Evolutionary conservation across 2,329 filamentous ascomycete species (phyloP).

Genomic region (Bertia moriformis): DNA sequence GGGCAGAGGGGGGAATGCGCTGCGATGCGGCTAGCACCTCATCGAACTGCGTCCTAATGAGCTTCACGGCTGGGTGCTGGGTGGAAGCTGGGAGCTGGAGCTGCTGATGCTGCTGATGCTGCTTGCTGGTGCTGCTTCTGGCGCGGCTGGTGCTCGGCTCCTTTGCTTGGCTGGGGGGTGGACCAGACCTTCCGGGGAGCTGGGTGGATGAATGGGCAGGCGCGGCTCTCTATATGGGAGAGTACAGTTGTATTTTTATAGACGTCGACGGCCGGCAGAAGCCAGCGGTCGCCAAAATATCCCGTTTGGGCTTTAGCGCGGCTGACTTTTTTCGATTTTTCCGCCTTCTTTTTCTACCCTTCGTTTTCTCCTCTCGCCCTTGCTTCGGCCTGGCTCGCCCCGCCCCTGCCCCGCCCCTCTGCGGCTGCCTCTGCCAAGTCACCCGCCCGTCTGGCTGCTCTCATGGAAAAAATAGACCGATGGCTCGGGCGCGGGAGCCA

Average conservation of each 20-base stretch:
- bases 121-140: neutral
- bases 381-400: too few relatives aligned
- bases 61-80: too few relatives aligned
- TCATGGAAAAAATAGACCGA: too few relatives aligned
- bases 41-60: too few relatives aligned
- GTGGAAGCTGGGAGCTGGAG: neutral
- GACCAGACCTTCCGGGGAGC: neutral
- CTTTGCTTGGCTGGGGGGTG: neutral
- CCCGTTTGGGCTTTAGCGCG: conserved; percentile 7
- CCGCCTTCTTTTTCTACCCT: neutral
- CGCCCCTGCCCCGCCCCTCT: too few relatives aligned
- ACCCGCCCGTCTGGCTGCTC: too few relatives aligned
- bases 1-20: neutral
- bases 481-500: too few relatives aligned
- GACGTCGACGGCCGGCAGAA: conserved; percentile 6
- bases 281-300: conserved; percentile 3
- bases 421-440: too few relatives aligned
- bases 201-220: conserved; percentile 6
- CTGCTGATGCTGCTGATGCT: neutral
- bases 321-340: conserved; percentile 3
- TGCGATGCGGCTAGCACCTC: neutral
- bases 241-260: conserved; percentile 15
- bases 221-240: conserved; percentile 11
- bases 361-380: too few relatives aligned
- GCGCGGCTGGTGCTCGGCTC: neutral